phyloP scores from a whole-genome alignment of 2,329 filamentous ascomycete species.

The Exophiala viscosa region DNA sequence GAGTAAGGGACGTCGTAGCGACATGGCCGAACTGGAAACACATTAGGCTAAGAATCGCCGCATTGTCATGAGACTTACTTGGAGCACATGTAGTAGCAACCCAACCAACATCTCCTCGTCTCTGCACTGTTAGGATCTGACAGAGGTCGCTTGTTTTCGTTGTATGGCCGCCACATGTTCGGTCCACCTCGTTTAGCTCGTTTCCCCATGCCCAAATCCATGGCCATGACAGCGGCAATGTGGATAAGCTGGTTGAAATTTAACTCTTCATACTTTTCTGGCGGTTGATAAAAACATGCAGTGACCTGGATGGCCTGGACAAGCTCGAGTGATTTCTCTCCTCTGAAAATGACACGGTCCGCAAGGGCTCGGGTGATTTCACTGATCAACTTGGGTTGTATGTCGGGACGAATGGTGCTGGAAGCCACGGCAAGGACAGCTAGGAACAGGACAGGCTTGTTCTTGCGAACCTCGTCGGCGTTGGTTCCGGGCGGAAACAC shows the following conservation, averaged over 20 bases:
- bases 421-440: conserved; percentile 55
- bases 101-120: conserved; percentile 56
- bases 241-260: conserved; percentile 88
- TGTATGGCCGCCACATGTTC: conserved; percentile 38
- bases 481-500: conserved; percentile 54
- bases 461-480: conserved; percentile 53
- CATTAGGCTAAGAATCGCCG: conserved; percentile 1
- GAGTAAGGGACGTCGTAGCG: conserved; percentile 56
- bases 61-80: conserved; percentile 38
- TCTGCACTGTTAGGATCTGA: conserved; percentile 53
- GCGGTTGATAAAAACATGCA: conserved; percentile 81
- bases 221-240: conserved; percentile 73
- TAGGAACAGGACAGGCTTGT: conserved; percentile 59
- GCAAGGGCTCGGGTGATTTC: conserved; percentile 71
- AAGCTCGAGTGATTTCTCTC: conserved; percentile 77
- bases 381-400: conserved; percentile 61
- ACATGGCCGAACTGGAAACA: conserved; percentile 51
- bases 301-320: conserved; percentile 73
- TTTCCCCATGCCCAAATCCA: conserved; percentile 74
- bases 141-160: conserved; percentile 36
- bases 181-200: conserved; percentile 40
- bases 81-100: conserved; percentile 60
- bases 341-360: conserved; percentile 68
- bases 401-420: conserved; percentile 49
- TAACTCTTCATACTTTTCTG: conserved; percentile 76